A percentile compares a stretch with the other conserved stretches of the same genome.
Evolutionary conservation across 495 filamentous ascomycete species (phyloP).

Genomic region (Opeltia flavorubescens): DNA sequence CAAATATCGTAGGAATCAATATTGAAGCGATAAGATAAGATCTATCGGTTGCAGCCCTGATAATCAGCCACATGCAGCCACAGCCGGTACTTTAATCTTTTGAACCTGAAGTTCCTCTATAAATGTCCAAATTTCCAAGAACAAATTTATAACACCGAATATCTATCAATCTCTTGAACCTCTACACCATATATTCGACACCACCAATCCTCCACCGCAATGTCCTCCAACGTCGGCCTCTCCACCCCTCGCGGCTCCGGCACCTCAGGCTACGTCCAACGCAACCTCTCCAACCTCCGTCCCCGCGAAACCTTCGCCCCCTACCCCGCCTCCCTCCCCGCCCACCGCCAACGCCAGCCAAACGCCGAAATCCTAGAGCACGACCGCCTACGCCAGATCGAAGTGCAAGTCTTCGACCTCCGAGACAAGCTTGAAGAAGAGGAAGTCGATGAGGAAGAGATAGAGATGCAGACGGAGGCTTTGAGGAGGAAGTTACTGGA

Average conservation of each 20-base stretch:
- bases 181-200: no score
- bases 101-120: no score
- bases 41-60: no score
- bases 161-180: no score
- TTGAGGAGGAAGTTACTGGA: slow-evolving; percentile 46
- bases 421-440: slow-evolving; percentile 82
- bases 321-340: slow-evolving; percentile 49
- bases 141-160: no score
- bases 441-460: slow-evolving; percentile 69
- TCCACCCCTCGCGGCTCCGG: slow-evolving; percentile 87
- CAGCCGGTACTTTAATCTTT: no score
- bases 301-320: slow-evolving; percentile 51
- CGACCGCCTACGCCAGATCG: slow-evolving; percentile 74
- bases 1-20: no score
- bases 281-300: slow-evolving; percentile 76
- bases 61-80: no score
- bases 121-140: no score
- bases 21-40: no score
- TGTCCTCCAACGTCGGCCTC: slow-evolving; percentile 98
- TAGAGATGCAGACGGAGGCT: slow-evolving; percentile 49
- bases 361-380: slow-evolving; percentile 90
- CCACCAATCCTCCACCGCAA: no score
- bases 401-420: slow-evolving; percentile 84
- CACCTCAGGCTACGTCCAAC: slow-evolving; percentile 94
- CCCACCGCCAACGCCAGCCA: slow-evolving; percentile 66